phyloP scores from a whole-genome alignment of 495 filamentous ascomycete species.

The Trichocladium uniseriatum region DNA sequence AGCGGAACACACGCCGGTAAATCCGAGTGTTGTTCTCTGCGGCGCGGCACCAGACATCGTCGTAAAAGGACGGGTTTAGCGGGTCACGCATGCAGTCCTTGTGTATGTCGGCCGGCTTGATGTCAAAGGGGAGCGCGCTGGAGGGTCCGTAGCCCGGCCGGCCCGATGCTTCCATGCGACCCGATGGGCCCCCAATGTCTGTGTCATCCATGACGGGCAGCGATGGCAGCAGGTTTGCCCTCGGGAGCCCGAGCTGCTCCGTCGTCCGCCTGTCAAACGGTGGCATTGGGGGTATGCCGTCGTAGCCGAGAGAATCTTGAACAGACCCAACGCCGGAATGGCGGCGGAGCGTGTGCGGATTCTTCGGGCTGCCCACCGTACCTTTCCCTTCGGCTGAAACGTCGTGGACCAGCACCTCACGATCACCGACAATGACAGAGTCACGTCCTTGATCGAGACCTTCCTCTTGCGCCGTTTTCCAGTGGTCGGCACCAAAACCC shows the following conservation, averaged over 20 bases:
- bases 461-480: slow-evolving; percentile 47
- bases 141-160: slow-evolving; percentile 25
- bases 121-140: slow-evolving; percentile 54
- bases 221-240: slow-evolving; percentile 55
- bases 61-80: slow-evolving; percentile 69
- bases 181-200: slow-evolving; percentile 64
- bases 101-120: slow-evolving; percentile 47
- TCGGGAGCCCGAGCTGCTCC: slow-evolving; percentile 46
- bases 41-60: slow-evolving; percentile 78
- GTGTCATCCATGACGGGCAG: slow-evolving; percentile 63
- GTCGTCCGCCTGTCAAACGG: slow-evolving; percentile 42
- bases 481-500: slow-evolving; percentile 64
- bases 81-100: slow-evolving; percentile 66
- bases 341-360: slow-evolving; percentile 20
- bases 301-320: slow-evolving; percentile 28
- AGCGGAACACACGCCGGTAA: slow-evolving; percentile 87
- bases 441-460: slow-evolving; percentile 55
- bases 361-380: slow-evolving; percentile 41
- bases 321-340: slow-evolving; percentile 8
- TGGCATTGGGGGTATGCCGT: slow-evolving; percentile 43
- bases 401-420: slow-evolving; percentile 56
- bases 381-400: slow-evolving; percentile 53
- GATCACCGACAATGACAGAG: slow-evolving; percentile 49
- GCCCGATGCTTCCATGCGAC: slow-evolving; percentile 35
- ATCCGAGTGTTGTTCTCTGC: slow-evolving; percentile 93